Evolutionary conservation across 2,329 filamentous ascomycete genomes (phyloP), one percentile per base, ranked within the genome.

Genomic region (Fusarium cicatricum): DNA sequence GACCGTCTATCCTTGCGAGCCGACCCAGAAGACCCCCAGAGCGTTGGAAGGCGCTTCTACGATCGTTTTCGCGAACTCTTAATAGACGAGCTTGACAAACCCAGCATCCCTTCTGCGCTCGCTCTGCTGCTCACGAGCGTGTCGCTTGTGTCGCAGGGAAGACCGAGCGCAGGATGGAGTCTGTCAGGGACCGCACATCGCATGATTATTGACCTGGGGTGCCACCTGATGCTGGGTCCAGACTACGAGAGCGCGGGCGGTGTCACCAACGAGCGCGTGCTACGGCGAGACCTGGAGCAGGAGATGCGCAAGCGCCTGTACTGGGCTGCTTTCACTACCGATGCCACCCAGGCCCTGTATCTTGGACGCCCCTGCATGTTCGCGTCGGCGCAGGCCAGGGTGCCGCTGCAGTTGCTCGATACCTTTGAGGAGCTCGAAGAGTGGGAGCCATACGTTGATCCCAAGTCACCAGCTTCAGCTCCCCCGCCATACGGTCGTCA

Each of bases 181-280:
- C 41, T 74, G 11, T 75, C 68, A 8, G 74, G 74, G 11, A 75
- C 68, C 3, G 74, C 72, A 7, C 74, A 75, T 57, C 71, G 72
- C n/a, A 76, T 76, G 74, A 70, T 76, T 9, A 71, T 74, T 8
- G 73, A 76, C 44, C 50, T 77, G 16, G 74, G 74, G 3, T 74
- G 70, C 14, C 74, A 77, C 55, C 47, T 76, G 42, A 72, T 72
- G 67, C 52, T 69, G 10, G 64, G 58, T 0, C 68, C 68, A 4
- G 67, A 70, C 36, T 68, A 67, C 37, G 64, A 66, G 49, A 70
- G 57, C 41, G 62, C 61, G 2, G 58, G 61, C 4, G 65, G 67
- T 38, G 67, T 67, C 40, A 63, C 54, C 26, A 65, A 68, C 42
- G 55, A 68, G 26, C 64, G 66, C n/a, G 68, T 65, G 41, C 54